Base-by-base conservation (phyloP, 805 yeast species). In the Saturnispora silvae region DNA sequence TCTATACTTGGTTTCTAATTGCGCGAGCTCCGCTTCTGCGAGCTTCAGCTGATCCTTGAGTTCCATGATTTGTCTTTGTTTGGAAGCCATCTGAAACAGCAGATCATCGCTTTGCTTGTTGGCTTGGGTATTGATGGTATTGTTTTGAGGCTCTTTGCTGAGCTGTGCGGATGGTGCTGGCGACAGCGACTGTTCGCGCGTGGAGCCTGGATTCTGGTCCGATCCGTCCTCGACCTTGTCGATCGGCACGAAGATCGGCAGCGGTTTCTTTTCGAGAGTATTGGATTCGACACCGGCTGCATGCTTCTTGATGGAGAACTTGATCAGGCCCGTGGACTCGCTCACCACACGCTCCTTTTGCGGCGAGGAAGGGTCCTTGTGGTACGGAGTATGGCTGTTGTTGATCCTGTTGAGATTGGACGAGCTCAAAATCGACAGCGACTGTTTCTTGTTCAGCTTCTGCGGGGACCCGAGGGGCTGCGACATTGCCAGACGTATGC, bases 41-140 rank as follows among this genome's bases (percentile, higher is more conserved):
- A 52, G 53, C 13, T 57, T 49, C n/a, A 75, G 51, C 44, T 63
- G 61, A n/a, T 60, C 54, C 46, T 67, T 69, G 40, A 71, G 50
- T 34, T 73, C 78, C 14, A 63, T 43, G 7, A 75, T 64, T 38
- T 65, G 65, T 41, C 76, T 62, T 47, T 75, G 78, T 48, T 76
- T 75, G 2, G 65, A 47, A 0, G 81, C 75, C 35, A 68, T 45
- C 30, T 54, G 52, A 36, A 53, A 63, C 26, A 69, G 47, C 14
- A 68, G 13, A 7, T 34, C 37, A 3, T 36, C 28, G 11, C 11
- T 11, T 23, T 23, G 10, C 10, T 23, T 23, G 25, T 8, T 23
- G 25, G 8, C 11, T 8, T 23, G 25, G 11, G 8, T 35, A 5
- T 25, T 17, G 8, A 14, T 32, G 17, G 28, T 14, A 18, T 38